Percentiles rank a stretch among this genome's conserved stretches.
Evolutionary conservation across 139 green algal genomes (phyloP).

Genomic region (Astrephomene gubernaculifera): DNA sequence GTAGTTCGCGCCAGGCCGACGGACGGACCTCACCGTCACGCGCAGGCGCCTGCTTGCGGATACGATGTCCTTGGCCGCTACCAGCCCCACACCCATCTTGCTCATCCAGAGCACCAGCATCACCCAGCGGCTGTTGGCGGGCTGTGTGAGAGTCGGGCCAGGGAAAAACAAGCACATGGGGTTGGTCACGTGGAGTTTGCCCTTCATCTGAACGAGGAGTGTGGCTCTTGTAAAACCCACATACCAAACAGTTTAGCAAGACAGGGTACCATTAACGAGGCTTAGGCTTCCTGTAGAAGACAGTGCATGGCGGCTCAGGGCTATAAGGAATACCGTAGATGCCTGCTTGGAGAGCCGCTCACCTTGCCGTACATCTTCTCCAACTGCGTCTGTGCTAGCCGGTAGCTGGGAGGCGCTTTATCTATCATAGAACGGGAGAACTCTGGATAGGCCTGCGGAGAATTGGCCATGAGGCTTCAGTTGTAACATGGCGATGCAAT

Average conservation of each 20-base stretch:
- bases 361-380: conserved; percentile 77
- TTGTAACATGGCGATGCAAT: neutral
- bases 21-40: conserved; percentile 58
- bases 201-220: no score
- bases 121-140: conserved; percentile 68
- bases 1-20: no score
- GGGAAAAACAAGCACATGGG: no score
- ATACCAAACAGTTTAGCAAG: no score
- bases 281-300: no score
- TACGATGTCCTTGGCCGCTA: conserved; percentile 73
- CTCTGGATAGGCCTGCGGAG: conserved; percentile 77
- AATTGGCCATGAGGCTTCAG: neutral
- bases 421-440: conserved; percentile 75
- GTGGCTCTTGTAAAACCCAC: no score
- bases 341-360: no score
- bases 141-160: no score
- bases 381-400: conserved; percentile 60
- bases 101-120: conserved; percentile 82
- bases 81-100: conserved; percentile 65
- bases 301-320: no score
- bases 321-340: no score
- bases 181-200: no score
- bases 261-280: no score
- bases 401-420: conserved; percentile 51
- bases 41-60: conserved; percentile 64